phyloP scores from a whole-genome alignment of 768 basidiomycete species.

The Xerocomellus chrysenteron region DNA sequence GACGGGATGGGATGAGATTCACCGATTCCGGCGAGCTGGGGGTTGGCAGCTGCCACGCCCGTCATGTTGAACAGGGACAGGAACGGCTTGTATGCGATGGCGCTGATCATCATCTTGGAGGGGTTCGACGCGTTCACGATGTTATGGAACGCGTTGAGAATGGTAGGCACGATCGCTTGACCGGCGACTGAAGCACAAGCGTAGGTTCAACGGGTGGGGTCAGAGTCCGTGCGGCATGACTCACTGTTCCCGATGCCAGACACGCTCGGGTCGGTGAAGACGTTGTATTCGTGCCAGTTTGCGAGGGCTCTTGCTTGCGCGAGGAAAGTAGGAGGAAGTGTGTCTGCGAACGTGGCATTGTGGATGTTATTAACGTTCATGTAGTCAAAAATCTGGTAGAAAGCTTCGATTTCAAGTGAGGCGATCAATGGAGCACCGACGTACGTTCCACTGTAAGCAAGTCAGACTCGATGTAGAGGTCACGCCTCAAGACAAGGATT shows the following conservation, averaged over 20 bases:
- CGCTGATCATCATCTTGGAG: constrained; percentile 56
- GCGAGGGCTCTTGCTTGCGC: constrained; percentile 60
- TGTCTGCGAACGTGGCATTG: constrained; percentile 50
- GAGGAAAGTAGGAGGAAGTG: constrained; percentile 49
- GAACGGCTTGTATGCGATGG: constrained; percentile 77
- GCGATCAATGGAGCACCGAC: constrained; percentile 7
- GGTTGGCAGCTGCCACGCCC: constrained; percentile 47
- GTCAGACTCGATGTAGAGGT: constrained; percentile 1
- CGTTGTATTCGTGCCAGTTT: constrained; percentile 70
- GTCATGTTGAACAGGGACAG: constrained; percentile 79
- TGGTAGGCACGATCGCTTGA: constrained; percentile 58
- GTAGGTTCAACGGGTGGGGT: neutral
- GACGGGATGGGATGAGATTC: neutral
- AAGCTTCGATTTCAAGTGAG: neutral
- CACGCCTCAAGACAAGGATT: neutral
- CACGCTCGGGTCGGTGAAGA: constrained; percentile 54
- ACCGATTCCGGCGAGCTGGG: constrained; percentile 62
- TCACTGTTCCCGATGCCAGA: constrained; percentile 67
- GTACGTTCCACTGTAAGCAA: constrained; percentile 44
- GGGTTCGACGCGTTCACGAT: constrained; percentile 53
- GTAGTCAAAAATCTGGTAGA: constrained; percentile 59
- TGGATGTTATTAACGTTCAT: constrained; percentile 74
- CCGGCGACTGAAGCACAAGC: constrained; percentile 53
- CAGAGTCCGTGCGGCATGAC: constrained; percentile 3
- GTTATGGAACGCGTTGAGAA: constrained; percentile 50